Evolutionary conservation across 768 basidiomycete species (phyloP), one percentile per base, ranked within the genome.

Genomic region (Roridomyces roridus): DNA sequence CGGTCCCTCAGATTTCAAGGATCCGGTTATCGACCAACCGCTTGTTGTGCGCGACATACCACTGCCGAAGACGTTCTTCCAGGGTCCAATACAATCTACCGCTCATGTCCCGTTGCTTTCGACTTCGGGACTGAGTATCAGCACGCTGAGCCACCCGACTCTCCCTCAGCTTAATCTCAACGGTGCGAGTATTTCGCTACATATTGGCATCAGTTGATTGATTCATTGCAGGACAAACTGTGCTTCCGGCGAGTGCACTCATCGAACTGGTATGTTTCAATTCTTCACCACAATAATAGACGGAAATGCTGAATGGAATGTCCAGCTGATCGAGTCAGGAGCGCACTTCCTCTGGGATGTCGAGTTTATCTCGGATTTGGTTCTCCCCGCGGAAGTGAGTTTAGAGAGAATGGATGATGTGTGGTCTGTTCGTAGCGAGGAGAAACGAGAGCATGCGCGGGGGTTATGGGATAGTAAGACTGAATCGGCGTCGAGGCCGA

Each of bases 391-490:
- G 18, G 10, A 41, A 41, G 18, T 41, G 18, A 41, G 39, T 41
- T 20, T 41, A 20, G 14, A 41, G 18, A 41, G 39, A 41, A 8
- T 10, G 7, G 11, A 41, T 41, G 9, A 11, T 14, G 39, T 20
- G 8, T 41, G 39, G 39, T 41, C 39, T 10, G 18, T 41, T 41
- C 12, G 11, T 7, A 41, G 18, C 18, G 8, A 41, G 39, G 39
- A 20, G 18, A 11, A 44, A 18, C 43, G 14, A 15, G 55, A 45
- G 35, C 55, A 57, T 34, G 43, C 35, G 15, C 55, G 55, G 4
- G 55, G 55, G 0, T 46, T 45, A 8, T 50, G 50, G 55, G 55
- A 57, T n/a, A 46, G n/a, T n/a, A n/a, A n/a, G n/a, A n/a, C n/a
- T n/a, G n/a, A 7, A 2, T 57, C 37, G 9, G 4, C 42, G 3